phyloP scores from a whole-genome alignment of 305 asterid species.

The Solanum hybrid region DNA sequence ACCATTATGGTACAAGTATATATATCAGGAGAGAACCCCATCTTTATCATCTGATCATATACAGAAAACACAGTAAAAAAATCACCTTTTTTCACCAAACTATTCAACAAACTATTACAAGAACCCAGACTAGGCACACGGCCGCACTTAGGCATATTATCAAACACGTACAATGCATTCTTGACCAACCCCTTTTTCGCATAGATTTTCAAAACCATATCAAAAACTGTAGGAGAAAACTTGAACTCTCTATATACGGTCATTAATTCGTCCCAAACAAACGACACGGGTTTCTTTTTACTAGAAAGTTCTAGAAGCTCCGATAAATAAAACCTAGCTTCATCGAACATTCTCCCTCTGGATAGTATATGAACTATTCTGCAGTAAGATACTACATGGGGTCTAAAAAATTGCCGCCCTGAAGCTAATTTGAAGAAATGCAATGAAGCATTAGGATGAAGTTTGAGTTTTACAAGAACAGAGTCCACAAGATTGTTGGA shows the following conservation, averaged over 20 bases:
- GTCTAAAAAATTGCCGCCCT: slow-evolving; percentile 39
- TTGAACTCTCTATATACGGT: slow-evolving; percentile 43
- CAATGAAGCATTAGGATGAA: slow-evolving; percentile 53
- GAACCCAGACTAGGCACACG: slow-evolving; percentile 61
- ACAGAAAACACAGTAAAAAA: slow-evolving; percentile 40
- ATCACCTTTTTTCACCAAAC: slow-evolving; percentile 44
- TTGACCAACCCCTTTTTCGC: slow-evolving; percentile 53
- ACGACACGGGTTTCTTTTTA: slow-evolving; percentile 17
- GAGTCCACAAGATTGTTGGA: slow-evolving; percentile 55
- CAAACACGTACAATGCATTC: slow-evolving; percentile 72
- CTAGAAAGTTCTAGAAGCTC: slow-evolving; percentile 44
- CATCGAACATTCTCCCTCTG: slow-evolving; percentile 53
- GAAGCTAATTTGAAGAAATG: slow-evolving; percentile 66
- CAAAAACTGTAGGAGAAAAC: slow-evolving; percentile 68
- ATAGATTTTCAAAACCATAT: slow-evolving; percentile 49
- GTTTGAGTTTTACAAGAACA: slow-evolving; percentile 55
- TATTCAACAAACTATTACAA: slow-evolving; percentile 73
- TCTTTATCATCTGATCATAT: slow-evolving; percentile 59
- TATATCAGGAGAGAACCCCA: slow-evolving; percentile 64
- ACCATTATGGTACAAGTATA: slow-evolving; percentile 69
- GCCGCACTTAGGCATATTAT: slow-evolving; percentile 73
- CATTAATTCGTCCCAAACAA: slow-evolving; percentile 43
- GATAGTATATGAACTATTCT: slow-evolving; percentile 59
- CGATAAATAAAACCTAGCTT: slow-evolving; percentile 40
- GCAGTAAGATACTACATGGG: slow-evolving; percentile 49